A percentile compares a stretch with the other conserved stretches of the same genome.
Conservation (phyloP, 2,329 filamentous ascomycete species). For the Aureobasidium namibiae region DNA sequence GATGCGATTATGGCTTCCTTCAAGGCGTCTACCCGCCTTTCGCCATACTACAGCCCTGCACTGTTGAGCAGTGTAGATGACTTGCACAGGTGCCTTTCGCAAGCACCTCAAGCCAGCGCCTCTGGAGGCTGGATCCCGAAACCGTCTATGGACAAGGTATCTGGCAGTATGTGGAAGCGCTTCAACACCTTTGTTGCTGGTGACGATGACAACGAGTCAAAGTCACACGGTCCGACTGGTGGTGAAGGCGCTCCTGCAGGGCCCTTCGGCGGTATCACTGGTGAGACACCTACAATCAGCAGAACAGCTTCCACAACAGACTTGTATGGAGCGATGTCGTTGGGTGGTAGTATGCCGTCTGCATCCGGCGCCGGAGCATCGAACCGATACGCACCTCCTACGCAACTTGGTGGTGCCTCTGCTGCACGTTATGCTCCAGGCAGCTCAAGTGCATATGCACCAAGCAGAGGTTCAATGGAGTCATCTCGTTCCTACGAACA, state of each 20-base stretch:
- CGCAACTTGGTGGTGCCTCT: slow-evolving; percentile 1
- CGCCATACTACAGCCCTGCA: slow-evolving; percentile 73
- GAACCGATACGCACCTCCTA: slow-evolving; percentile 24
- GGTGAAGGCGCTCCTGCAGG: slow-evolving; percentile 46
- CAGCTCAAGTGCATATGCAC: slow-evolving; percentile 12
- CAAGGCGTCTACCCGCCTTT: slow-evolving; percentile 71
- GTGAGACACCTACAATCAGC: slow-evolving; percentile 45
- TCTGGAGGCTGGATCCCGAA: slow-evolving; percentile 83
- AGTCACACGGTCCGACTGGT: slow-evolving; percentile 49
- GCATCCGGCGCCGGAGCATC: slow-evolving; percentile 16
- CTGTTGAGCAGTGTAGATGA: slow-evolving; percentile 75
- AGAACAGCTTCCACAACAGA: slow-evolving; percentile 63
- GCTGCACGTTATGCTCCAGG: slow-evolving; percentile 12
- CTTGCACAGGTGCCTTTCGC: slow-evolving; percentile 70
- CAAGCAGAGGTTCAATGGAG: slow-evolving; percentile 11
- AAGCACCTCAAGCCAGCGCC: slow-evolving; percentile 64
- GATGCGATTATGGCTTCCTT: slow-evolving; percentile 72
- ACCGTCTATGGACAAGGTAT: slow-evolving; percentile 92
- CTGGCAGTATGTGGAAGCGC: slow-evolving; percentile 78
- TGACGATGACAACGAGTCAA: slow-evolving; percentile 69
- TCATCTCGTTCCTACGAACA: slow-evolving; percentile 13
- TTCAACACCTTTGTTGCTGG: slow-evolving; percentile 97
- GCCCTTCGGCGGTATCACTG: slow-evolving; percentile 73
- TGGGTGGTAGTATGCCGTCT: slow-evolving; percentile 10
- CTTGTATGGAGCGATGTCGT: slow-evolving; percentile 54